Evolutionary conservation across 257 asterid species (phyloP).

Genomic region (Rhazya stricta): DNA sequence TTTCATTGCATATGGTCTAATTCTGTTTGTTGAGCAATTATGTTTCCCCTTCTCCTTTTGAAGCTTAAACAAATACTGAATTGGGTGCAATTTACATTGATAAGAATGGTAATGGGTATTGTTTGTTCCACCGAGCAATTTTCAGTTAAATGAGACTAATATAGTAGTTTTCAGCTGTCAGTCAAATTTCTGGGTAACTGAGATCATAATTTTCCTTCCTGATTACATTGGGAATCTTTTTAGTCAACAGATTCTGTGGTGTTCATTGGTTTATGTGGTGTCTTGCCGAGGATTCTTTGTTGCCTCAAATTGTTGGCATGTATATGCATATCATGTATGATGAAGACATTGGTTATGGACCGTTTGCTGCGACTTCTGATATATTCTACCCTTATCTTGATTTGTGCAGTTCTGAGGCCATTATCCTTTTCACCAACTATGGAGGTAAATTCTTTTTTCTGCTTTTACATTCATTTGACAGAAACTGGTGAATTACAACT

Average conservation of each 20-base stretch:
- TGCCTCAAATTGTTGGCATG: background rate
- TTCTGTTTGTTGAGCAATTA: background rate
- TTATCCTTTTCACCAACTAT: slow-evolving; percentile 72
- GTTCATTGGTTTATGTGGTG: background rate
- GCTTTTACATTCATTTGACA: background rate
- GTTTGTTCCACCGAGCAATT: background rate
- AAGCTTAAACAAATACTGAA: background rate
- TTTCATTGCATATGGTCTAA: background rate
- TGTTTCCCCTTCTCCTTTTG: background rate
- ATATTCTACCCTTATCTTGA: slow-evolving; percentile 20
- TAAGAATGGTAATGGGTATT: background rate
- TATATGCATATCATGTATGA: background rate
- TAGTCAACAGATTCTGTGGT: background rate
- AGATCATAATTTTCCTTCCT: background rate
- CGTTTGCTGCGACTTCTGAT: background rate
- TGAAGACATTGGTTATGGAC: background rate
- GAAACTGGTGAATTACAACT: background rate
- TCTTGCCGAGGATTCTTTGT: background rate
- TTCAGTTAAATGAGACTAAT: background rate
- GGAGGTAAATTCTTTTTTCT: slow-evolving; percentile 54
- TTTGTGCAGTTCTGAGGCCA: slow-evolving; percentile 65
- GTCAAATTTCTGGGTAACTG: background rate
- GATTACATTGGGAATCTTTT: background rate
- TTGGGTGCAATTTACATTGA: background rate
- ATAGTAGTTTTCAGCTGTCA: background rate